Base-by-base conservation (phyloP, 164 flowering plant species). In the Saururus chinensis region DNA sequence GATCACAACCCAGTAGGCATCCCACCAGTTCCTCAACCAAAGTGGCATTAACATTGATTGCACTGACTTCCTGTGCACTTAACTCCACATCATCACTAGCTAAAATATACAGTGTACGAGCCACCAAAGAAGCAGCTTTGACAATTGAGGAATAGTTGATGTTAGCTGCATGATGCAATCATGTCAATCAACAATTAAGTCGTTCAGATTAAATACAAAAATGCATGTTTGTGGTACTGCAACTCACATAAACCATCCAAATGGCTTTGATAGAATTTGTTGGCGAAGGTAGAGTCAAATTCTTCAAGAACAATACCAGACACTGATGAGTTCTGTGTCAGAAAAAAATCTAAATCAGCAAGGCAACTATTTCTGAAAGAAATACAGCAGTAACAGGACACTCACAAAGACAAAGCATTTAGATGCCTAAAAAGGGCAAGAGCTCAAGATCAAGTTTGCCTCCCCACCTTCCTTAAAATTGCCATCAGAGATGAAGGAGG, bases 401-500 rank as follows among this genome's bases (percentile, higher is more conserved):
- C 25, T 12, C 48, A 17, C 60, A 30, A 14, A 25, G 26, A 17
- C 0, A 37, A 24, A 23, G 1, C 25, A 55, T 23, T 4, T 23
- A 55, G 30, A 10, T 53, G 59, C 10, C 25, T 35, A 56, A 30
- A 7, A 58, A 12, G 21, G n/a, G 19, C 58, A 55, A 55, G 19
- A 23, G 17, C 16, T 12, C 11, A 54, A 5, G 10, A 54, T 11
- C 11, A 11, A 55, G 35, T 10, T 23, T 9, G 1, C 10, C 1
- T 16, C 25, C 35, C 20, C 25, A 89, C 98, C 98, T 86, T 84
- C 55, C 64, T 84, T 61, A 86, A 62, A 71, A 93, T 86, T 69
- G 92, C 51, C 97, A 93, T 93, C 76, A 93, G 66, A 21, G 98
- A 93, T 30, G 98, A 90, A 60, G 98, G 98, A 59, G 98, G 98